Base-by-base conservation (phyloP, 2,329 filamentous ascomycete species). In the Sporothrix curviconia region DNA sequence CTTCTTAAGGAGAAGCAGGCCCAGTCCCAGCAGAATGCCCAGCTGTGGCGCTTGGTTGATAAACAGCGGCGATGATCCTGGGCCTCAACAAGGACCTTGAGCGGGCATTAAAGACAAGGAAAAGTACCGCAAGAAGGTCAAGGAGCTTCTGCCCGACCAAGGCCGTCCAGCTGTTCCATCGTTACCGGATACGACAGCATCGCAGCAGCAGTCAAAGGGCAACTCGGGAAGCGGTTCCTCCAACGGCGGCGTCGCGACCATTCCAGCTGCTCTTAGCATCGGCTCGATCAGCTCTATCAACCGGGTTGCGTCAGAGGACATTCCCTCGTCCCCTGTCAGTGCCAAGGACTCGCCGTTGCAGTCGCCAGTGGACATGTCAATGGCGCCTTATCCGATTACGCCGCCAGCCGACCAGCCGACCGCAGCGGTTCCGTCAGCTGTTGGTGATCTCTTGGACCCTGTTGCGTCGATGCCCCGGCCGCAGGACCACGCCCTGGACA, bases 1-100 rank as follows among this genome's bases (percentile, higher is more conserved):
- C 76, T 99, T 51, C 75, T 96, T 62, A 95, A 89, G 69, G 94
- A 99, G 69, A 97, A 96, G 71, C 85, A 92, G 62, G 88, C 90
- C 50, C 88, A 91, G 56, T 83, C 89, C 5, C 87, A 90, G 64
- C 94, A 97, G 68, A 97, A 97, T 69, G 79, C 86, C 17, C 92
- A 99, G 70, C 75, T 99, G 66, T 99, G 94, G 94, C 86, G 91
- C 52, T 75, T 99, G 47, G 91, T 99, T 51, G 92, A 97, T 70
- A 97, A 99, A 75, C 94, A 99, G 71, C 82, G 92, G 85, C 90
- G 15, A 92, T 99, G 85, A 91, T 99, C 56, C 73, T 96, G 19
- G 92, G 92, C 7, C 78, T 99, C 61, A 96, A 97, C 68, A 95
- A 94, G 70, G 94, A 99, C 69, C 76, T 99, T 12, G 92, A 97